Evolutionary conservation across 306 rosid species (phyloP).

Genomic region (Lathyrus oleraceus): DNA sequence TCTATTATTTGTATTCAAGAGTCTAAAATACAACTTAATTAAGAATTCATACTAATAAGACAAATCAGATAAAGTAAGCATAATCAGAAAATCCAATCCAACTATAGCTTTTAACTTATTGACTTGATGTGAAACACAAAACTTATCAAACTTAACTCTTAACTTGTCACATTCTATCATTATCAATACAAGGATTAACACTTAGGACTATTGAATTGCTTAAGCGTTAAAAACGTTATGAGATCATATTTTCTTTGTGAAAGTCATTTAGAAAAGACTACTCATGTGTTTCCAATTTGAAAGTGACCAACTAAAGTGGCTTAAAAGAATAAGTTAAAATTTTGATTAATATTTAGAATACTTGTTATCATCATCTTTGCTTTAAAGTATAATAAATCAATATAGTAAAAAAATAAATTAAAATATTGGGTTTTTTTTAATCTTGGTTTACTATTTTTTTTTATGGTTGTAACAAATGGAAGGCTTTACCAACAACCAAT

Average conservation of each 20-base stretch:
- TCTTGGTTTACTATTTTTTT: background rate
- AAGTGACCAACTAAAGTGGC: conserved; percentile 70
- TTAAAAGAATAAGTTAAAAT: conserved; percentile 55
- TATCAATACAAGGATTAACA: conserved; percentile 49
- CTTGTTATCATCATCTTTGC: conserved; percentile 61
- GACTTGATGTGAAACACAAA: background rate
- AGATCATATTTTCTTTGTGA: conserved; percentile 44
- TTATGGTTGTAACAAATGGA: conserved; percentile 41
- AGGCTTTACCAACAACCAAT: conserved; percentile 52
- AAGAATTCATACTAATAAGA: background rate
- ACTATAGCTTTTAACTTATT: background rate
- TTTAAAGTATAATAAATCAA: conserved; percentile 56
- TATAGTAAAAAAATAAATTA: background rate
- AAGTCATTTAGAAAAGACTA: conserved; percentile 42
- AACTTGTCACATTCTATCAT: conserved; percentile 26
- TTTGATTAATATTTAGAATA: conserved; percentile 28
- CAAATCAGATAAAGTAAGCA: conserved; percentile 4
- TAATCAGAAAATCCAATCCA: conserved; percentile 1
- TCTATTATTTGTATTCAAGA: conserved; percentile 2
- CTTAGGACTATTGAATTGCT: conserved; percentile 59
- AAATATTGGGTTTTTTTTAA: background rate
- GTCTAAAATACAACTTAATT: background rate
- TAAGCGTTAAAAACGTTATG: conserved; percentile 74
- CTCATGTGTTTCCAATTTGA: conserved; percentile 36
- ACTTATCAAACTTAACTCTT: background rate